Percentiles rank a stretch among this genome's conserved stretches.
Conservation (phyloP, 257 asterid species). For the Galeopsis tetrahit region DNA sequence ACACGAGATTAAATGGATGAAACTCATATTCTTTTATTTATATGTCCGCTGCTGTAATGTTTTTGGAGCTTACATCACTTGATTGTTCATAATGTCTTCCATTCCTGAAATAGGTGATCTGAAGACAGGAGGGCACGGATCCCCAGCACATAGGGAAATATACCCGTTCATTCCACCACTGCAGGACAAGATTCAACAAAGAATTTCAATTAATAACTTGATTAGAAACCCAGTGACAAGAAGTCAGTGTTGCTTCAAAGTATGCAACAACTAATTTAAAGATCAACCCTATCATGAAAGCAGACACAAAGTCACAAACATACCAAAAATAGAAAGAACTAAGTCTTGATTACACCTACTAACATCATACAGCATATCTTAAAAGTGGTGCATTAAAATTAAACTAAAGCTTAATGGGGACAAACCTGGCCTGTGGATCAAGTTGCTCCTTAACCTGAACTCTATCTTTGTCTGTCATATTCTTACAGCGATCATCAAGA, state of each 20-base stretch:
- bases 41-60: constrained; percentile 21
- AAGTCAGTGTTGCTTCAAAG: constrained; percentile 14
- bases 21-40: constrained; percentile 13
- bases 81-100: constrained; percentile 93
- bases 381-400: constrained; percentile 17
- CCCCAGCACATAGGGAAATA: constrained; percentile 87
- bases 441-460: constrained; percentile 61
- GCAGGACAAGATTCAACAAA: constrained; percentile 46
- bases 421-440: constrained; percentile 93
- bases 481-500: constrained; percentile 87
- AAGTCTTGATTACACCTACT: neutral
- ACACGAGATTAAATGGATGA: constrained; percentile 9
- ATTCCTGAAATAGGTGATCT: constrained; percentile 83
- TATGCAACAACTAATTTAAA: constrained; percentile 17
- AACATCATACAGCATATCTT: neutral
- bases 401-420: neutral
- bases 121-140: constrained; percentile 95
- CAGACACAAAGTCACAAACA: neutral
- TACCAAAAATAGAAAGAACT: neutral
- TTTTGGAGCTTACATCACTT: constrained; percentile 81
- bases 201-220: constrained; percentile 30
- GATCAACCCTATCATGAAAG: constrained; percentile 11
- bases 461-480: constrained; percentile 63
- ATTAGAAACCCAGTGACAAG: constrained; percentile 13
- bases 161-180: constrained; percentile 99